Conservation (phyloP, 169 alveolate species). For the Plasmodium gallinaceum region DNA sequence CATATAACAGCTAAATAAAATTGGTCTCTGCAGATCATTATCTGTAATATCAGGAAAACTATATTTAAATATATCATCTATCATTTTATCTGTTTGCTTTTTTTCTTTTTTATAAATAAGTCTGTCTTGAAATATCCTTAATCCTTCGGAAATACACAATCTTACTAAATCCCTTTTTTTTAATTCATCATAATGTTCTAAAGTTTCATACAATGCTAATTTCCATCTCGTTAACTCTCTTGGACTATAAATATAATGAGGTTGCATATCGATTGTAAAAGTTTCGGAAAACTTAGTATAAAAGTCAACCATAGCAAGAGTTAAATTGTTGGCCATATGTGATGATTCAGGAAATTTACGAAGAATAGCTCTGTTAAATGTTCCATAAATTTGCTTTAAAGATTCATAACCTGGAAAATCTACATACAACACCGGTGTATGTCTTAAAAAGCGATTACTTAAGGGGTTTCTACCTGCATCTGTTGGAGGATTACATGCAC, state of each 20-base stretch:
- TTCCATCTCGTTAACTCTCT: conserved; percentile 99
- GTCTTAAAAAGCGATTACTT: conserved; percentile 96
- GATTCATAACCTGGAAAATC: conserved; percentile 99
- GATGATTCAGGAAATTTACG: conserved; percentile 87
- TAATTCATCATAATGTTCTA: conserved; percentile 78
- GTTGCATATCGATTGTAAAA: conserved; percentile 96
- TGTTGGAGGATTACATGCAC: conserved; percentile 99
- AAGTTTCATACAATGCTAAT: conserved; percentile 91
- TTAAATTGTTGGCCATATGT: conserved; percentile 91
- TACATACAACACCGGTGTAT: conserved; percentile 95
- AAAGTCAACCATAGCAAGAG: conserved; percentile 98
- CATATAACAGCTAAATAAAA: conserved; percentile 87
- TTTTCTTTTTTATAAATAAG: conserved; percentile 94
- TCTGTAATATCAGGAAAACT: conserved; percentile 70
- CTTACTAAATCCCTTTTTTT: conserved; percentile 88
- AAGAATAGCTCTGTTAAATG: conserved; percentile 96
- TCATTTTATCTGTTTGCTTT: conserved; percentile 93
- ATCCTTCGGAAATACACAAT: conserved; percentile 95
- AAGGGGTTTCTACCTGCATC: conserved; percentile 98
- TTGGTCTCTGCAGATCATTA: conserved; percentile 89
- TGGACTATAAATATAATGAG: conserved; percentile 98
- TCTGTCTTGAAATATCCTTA: conserved; percentile 97
- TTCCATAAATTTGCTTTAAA: conserved; percentile 96
- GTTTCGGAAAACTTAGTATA: conserved; percentile 92
- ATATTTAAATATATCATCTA: conserved; percentile 90